Evolutionary conservation across 1,284 basidiomycete species (phyloP).

Genomic region (Cutaneotrichosporon dermatis): DNA sequence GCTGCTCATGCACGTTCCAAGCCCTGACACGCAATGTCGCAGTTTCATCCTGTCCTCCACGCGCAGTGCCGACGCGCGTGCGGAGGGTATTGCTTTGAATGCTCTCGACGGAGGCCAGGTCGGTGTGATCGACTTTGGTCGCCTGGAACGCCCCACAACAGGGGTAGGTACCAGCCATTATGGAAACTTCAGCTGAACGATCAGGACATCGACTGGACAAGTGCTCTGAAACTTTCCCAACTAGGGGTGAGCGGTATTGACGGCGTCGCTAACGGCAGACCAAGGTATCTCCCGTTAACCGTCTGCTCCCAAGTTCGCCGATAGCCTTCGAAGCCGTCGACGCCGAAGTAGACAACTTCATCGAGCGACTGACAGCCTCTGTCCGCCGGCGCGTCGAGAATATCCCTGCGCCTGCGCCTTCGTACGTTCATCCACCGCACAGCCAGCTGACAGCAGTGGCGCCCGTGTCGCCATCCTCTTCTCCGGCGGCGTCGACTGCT

Average conservation of each 20-base stretch:
- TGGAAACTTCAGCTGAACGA: background rate
- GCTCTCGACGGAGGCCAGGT: conserved; percentile 37
- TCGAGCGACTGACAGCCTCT: conserved; percentile 29
- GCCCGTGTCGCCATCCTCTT: conserved; percentile 82
- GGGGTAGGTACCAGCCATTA: background rate
- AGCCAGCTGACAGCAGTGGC: conserved; percentile 11
- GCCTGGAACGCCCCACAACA: background rate
- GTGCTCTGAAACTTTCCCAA: background rate
- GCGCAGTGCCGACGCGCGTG: conserved; percentile 21
- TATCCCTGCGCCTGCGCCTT: conserved; percentile 40
- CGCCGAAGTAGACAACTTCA: conserved; percentile 39
- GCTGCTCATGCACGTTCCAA: conserved; percentile 56
- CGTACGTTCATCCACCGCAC: conserved; percentile 9
- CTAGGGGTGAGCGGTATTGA: too few relatives aligned
- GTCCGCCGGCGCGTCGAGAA: conserved; percentile 50
- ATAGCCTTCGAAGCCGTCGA: conserved; percentile 4
- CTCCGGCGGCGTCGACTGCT: conserved; percentile 93
- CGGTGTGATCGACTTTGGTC: conserved; percentile 23
- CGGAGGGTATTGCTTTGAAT: conserved; percentile 23
- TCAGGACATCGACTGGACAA: background rate
- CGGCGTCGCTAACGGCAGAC: background rate
- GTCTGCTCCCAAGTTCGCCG: conserved; percentile 9
- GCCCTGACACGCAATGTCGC: background rate
- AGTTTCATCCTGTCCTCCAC: conserved; percentile 30
- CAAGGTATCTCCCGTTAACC: background rate